Percentiles rank a stretch among this genome's conserved stretches.
Conservation (phyloP, 2,329 filamentous ascomycete genomes). For the Epichloe sibirici region DNA sequence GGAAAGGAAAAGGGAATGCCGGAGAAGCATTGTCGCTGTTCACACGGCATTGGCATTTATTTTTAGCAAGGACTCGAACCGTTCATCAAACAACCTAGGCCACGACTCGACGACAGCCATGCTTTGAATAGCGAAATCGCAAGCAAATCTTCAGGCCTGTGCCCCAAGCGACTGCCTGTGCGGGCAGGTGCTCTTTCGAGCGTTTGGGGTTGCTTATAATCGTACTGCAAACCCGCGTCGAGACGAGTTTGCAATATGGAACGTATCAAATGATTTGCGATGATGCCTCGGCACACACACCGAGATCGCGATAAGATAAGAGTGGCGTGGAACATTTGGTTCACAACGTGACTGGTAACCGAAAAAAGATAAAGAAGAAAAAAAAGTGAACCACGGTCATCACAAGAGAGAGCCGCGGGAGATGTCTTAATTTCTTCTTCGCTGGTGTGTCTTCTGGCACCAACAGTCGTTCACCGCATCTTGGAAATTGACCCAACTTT, state of each 20-base stretch:
- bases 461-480: constrained; percentile 38
- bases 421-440: constrained; percentile 12
- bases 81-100: too few species aligned
- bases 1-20: background rate
- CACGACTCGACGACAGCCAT: too few species aligned
- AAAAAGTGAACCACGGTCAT: background rate
- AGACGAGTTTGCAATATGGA: background rate
- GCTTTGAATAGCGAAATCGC: too few species aligned
- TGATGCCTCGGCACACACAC: background rate
- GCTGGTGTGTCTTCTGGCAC: constrained; percentile 30
- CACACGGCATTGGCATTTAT: too few species aligned
- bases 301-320: background rate
- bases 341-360: background rate
- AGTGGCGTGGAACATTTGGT: background rate
- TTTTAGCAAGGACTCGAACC: too few species aligned
- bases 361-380: background rate
- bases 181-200: too few species aligned
- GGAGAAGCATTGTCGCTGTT: background rate
- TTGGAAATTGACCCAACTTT: constrained; percentile 29
- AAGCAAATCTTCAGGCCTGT: too few species aligned
- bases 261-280: constrained; percentile 1
- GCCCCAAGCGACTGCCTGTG: too few species aligned
- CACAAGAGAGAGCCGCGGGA: background rate
- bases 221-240: background rate
- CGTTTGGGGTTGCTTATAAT: background rate